phyloP scores from a whole-genome alignment of 306 rosid genomes.

The Sicyos baderoa region DNA sequence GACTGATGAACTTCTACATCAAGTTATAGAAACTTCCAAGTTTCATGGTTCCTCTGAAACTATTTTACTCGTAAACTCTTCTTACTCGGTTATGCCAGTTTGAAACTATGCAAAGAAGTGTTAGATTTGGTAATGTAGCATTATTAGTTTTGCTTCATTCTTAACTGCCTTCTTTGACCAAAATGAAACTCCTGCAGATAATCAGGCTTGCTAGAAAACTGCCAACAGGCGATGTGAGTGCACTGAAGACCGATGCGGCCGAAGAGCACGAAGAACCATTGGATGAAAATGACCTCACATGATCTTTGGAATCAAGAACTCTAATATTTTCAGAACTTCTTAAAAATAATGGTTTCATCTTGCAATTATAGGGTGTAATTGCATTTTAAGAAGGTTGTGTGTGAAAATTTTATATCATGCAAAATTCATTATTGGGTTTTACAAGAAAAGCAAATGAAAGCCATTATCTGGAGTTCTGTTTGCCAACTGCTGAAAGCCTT shows the following conservation, averaged over 20 bases:
- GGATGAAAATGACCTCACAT: slow-evolving; percentile 88
- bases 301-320: slow-evolving; percentile 4
- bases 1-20: too few relatives aligned
- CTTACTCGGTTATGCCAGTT: too few relatives aligned
- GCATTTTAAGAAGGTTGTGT: background rate
- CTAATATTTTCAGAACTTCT: background rate
- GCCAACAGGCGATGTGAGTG: slow-evolving; percentile 76
- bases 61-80: too few relatives aligned
- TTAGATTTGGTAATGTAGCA: background rate
- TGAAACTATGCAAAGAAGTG: background rate
- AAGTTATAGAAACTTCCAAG: too few relatives aligned
- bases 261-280: slow-evolving; percentile 48
- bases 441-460: background rate
- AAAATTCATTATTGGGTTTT: too few relatives aligned
- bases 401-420: background rate
- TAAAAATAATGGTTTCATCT: slow-evolving; percentile 3
- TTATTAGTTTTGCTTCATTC: background rate
- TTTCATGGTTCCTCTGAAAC: too few relatives aligned
- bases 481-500: background rate
- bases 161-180: background rate
- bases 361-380: background rate
- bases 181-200: slow-evolving; percentile 47
- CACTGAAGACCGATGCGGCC: slow-evolving; percentile 30
- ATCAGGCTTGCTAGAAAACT: slow-evolving; percentile 82
- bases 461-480: background rate